Percentiles rank a stretch among this genome's conserved stretches.
Conservation (phyloP, 139 green algal species). For the Gonium pectorale region DNA sequence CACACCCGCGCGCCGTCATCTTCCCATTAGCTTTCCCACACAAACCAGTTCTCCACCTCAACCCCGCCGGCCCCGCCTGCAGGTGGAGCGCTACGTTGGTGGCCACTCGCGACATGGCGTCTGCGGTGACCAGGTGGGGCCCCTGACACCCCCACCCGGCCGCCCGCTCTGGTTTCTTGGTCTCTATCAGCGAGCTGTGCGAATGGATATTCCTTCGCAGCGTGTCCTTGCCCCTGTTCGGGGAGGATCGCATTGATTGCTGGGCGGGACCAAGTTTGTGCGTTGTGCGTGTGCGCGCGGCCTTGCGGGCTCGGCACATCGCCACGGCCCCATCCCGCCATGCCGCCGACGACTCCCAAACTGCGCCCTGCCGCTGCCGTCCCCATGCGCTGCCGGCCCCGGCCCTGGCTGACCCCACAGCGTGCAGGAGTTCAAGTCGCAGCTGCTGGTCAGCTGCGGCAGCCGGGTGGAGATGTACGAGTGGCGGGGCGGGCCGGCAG, state of each 20-base stretch:
- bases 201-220: too few species aligned
- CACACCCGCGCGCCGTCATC: background rate
- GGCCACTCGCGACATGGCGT: constrained; percentile 35
- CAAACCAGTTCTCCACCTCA: background rate
- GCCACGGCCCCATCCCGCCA: too few species aligned
- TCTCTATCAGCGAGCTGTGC: too few species aligned
- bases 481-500: constrained; percentile 30
- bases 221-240: too few species aligned
- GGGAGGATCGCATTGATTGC: too few species aligned
- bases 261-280: too few species aligned
- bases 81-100: constrained; percentile 33
- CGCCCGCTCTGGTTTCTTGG: too few species aligned
- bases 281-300: too few species aligned
- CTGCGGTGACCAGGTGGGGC: constrained; percentile 24
- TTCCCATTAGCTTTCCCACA: background rate
- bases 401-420: constrained; percentile 21
- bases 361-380: background rate
- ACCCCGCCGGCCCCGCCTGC: background rate
- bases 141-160: background rate
- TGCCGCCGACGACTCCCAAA: too few species aligned
- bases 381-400: too few species aligned
- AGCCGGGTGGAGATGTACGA: constrained; percentile 74
- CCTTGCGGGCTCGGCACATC: too few species aligned
- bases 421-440: constrained; percentile 54
- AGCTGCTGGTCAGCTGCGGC: constrained; percentile 75